phyloP scores from a whole-genome alignment of 495 filamentous ascomycete genomes.

The Podospora fimiseda region DNA sequence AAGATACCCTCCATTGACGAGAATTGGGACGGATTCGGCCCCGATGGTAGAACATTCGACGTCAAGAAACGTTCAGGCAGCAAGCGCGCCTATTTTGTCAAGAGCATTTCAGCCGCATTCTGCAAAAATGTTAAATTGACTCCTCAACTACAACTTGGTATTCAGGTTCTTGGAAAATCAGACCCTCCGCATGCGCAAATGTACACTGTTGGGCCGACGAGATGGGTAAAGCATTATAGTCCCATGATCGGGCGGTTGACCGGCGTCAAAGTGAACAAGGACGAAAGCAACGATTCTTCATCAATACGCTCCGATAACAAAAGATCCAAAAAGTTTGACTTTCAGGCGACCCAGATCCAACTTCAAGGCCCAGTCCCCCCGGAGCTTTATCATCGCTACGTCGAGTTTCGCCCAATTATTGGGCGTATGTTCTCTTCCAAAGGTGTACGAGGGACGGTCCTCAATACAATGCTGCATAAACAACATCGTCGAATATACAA shows the following conservation, averaged over 20 bases:
- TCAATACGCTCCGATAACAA: constrained; percentile 23
- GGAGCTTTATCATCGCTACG: constrained; percentile 78
- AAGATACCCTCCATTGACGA: constrained; percentile 50
- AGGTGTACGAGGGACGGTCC: constrained; percentile 67
- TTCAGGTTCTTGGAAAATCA: constrained; percentile 68
- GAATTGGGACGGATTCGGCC: constrained; percentile 60
- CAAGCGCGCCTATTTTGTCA: constrained; percentile 73
- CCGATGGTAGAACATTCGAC: constrained; percentile 52
- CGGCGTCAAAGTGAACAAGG: constrained; percentile 60
- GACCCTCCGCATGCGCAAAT: constrained; percentile 66
- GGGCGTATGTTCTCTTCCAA: constrained; percentile 76
- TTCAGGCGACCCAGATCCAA: constrained; percentile 91
- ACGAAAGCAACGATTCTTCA: constrained; percentile 32
- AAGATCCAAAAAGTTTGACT: constrained; percentile 69
- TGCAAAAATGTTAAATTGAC: constrained; percentile 50
- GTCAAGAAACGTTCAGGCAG: constrained; percentile 79
- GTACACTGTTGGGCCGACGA: constrained; percentile 70
- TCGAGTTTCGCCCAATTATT: constrained; percentile 87
- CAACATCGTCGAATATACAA: constrained; percentile 88
- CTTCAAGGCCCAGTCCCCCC: constrained; percentile 74
- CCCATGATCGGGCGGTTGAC: constrained; percentile 80
- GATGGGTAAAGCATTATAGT: constrained; percentile 78
- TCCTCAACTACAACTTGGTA: constrained; percentile 55
- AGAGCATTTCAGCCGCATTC: constrained; percentile 51
- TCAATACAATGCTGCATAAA: constrained; percentile 80